These are phyloP conservation scores for Xylaria cubensis DNA, from an alignment of 495 filamentous ascomycete species.

Conservation along the genomic window DNA sequence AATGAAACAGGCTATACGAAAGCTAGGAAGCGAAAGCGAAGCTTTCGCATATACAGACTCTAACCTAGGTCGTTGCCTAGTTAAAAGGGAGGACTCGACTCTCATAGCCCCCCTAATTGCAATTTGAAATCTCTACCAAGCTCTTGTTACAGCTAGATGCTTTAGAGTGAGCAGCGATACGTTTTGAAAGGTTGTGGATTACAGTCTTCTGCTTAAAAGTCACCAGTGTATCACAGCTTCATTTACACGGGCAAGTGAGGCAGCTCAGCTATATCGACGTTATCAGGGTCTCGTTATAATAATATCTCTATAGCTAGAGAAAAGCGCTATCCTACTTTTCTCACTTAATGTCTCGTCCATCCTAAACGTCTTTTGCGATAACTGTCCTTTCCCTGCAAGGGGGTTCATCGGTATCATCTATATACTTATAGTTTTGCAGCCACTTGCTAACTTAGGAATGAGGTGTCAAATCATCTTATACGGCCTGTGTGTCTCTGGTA, in stretches of 20 bases:
- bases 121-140: too few species aligned
- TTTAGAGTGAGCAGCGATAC: neutral
- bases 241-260: neutral
- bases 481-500: neutral
- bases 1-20: too few species aligned
- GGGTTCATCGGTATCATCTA: neutral
- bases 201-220: neutral
- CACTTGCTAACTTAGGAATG: slow-evolving; percentile 9
- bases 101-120: too few species aligned
- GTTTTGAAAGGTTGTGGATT: neutral
- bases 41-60: too few species aligned
- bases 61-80: too few species aligned
- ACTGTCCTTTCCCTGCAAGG: neutral
- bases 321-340: neutral
- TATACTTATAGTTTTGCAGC: too few species aligned
- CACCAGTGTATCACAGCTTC: neutral
- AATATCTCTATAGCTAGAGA: neutral
- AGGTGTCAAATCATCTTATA: neutral
- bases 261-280: neutral
- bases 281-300: neutral
- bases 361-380: neutral
- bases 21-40: too few species aligned
- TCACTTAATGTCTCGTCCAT: neutral
- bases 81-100: too few species aligned
- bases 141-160: too few species aligned